Base-by-base conservation (phyloP, 352 stramenopile genomes). In the Elongisporangium senticosum region DNA sequence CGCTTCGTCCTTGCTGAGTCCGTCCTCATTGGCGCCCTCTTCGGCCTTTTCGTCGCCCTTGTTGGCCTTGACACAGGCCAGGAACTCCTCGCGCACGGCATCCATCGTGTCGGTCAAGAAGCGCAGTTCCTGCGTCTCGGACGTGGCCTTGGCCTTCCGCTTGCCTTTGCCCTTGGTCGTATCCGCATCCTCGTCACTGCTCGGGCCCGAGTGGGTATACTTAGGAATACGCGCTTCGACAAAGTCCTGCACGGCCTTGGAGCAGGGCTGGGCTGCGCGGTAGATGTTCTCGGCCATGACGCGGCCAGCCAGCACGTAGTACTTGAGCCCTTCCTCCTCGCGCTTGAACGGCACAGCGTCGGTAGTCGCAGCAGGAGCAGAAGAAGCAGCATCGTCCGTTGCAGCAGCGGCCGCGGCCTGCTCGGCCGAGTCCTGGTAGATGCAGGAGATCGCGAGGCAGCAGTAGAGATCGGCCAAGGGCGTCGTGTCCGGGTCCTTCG, bases 211-310 rank as follows among this genome's bases (percentile, higher is more conserved):
- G 11, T 56, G 26, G 13, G 65, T 65, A 64, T 87, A 87, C 55
- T 71, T 65, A 2, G 85, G 85, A 23, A 95, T 74, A 7, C 74
- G 71, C 26, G 66, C 53, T 15, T 72, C 26, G 2, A 75, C 74
- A 69, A 95, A 92, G 55, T 68, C 56, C 49, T 78, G 65, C 43
- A 90, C 22, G 22, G 73, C 67, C 13, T 70, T 17, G 0, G 67
- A 57, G 48, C 82, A 89, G 22, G 67, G 53, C 6, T 63, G 49
- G 0, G 69, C 79, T 21, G 84, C 67, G 14, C 81, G 82, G 65
- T 90, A 74, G 53, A 93, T 77, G 64, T 95, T 95, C 52, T 89
- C 75, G 1, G 76, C 69, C 85, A 95, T 95, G 10, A 95, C 76
- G 2, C 73, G 77, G 10, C 85, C 85, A 7, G 85, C 85, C 40